These are phyloP conservation scores for Ramalina peruviana DNA, from an alignment of 495 filamentous ascomycete species.

Conservation along the genomic window DNA sequence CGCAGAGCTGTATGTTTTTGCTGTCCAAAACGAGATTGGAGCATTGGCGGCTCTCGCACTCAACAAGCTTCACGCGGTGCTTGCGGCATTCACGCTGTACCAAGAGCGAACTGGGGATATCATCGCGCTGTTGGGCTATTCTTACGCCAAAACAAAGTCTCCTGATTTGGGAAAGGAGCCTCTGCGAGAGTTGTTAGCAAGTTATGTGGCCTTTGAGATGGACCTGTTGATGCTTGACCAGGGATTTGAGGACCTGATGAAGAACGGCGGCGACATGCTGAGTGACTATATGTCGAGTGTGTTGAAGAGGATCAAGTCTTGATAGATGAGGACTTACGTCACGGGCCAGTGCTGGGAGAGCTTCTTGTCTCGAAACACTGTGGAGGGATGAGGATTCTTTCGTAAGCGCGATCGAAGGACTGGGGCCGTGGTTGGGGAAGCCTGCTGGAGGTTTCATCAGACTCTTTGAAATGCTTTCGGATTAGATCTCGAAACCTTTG, in stretches of 20 bases:
- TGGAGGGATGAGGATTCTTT: no score
- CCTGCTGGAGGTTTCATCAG: no score
- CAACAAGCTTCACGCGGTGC: conserved; percentile 19
- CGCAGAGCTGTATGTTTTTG: conserved; percentile 24
- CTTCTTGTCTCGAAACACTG: no score
- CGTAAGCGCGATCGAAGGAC: no score
- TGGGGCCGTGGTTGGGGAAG: no score
- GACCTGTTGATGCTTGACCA: conserved; percentile 18
- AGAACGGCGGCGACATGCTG: conserved; percentile 9
- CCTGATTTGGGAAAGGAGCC: conserved; percentile 1
- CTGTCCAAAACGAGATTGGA: conserved; percentile 22
- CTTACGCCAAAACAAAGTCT: conserved; percentile 15
- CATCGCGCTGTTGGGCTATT: conserved; percentile 22
- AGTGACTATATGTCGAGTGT: conserved; percentile 13
- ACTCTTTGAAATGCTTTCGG: no score
- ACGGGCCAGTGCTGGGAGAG: no score
- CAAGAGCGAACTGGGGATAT: conserved; percentile 14
- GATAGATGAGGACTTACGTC: no score
- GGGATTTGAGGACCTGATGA: conserved; percentile 15
- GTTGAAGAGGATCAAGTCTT: conserved; percentile 6
- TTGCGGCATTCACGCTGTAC: conserved; percentile 21
- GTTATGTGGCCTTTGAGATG: conserved; percentile 20
- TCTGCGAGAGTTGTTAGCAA: conserved; percentile 16
- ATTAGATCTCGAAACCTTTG: no score
- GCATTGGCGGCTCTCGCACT: conserved; percentile 18